Evolutionary conservation across 2,329 filamentous ascomycete genomes (phyloP), one percentile per base, ranked within the genome.

Genomic region (Corynespora cassiicola): DNA sequence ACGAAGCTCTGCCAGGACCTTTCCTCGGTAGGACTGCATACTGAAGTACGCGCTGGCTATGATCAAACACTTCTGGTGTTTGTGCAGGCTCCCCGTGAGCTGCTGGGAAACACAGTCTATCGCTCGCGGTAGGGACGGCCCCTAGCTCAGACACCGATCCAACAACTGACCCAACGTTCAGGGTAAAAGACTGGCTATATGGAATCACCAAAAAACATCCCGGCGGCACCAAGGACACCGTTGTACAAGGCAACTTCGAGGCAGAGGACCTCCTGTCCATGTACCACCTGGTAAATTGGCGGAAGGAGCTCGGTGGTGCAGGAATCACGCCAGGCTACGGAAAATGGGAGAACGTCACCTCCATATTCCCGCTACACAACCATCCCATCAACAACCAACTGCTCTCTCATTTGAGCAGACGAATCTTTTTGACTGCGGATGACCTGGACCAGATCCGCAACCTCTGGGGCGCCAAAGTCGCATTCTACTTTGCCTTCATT

Each of bases 111-210:
- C 28, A 50, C 54, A 6, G 60, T 65, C 2, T 59, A 66, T 36
- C 59, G 58, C 27, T 57, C 59, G 9, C 56, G 61, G 61, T 61
- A 52, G 10, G 49, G 33, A 14, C 9, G 7, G 6, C 19, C 10
- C 14, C 17, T 24, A 8, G 3, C 8, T 17, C 10, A 17, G 7
- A 29, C 6, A 2, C 2, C 16, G 18, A 18, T 11, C 14, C 43
- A 11, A 44, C 21, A 21, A 23, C 22, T 20, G 12, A 22, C 27
- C 4, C 5, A 20, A 29, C 7, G 2, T 39, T n/a, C n/a, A 85
- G 90, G 39, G 81, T 94, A 6, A 87, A 90, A 64, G 90, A 95
- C 65, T 95, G 88, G 87, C 78, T 95, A 3, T 85, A 89, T 59
- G 88, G 88, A 19, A 84, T 95, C 37, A 78, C 86, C 20, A 71